Evolutionary conservation across 2,329 filamentous ascomycete genomes (phyloP).

Genomic region (Pyrenophora tritici-repentis): DNA sequence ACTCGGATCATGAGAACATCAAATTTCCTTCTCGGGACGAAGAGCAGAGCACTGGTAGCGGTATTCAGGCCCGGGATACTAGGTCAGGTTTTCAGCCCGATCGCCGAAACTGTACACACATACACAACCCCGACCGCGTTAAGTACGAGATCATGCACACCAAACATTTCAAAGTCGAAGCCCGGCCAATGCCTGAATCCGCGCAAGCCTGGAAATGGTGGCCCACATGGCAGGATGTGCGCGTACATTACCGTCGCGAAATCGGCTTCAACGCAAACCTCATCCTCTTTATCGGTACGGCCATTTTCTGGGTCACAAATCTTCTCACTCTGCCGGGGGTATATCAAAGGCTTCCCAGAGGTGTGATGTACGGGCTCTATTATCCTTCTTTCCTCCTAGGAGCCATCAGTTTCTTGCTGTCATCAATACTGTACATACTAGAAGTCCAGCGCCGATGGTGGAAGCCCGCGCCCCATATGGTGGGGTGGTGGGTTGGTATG

Average conservation of each 20-base stretch:
- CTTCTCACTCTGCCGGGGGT: background rate
- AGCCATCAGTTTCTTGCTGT: background rate
- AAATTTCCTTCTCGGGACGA: background rate
- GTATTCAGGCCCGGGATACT: too few species aligned
- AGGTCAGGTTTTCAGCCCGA: too few species aligned
- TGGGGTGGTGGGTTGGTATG: background rate
- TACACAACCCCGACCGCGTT: too few species aligned
- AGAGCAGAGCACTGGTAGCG: too few species aligned
- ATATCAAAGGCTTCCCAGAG: too few species aligned
- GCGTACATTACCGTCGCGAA: background rate
- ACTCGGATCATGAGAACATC: background rate
- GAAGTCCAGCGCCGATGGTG: background rate
- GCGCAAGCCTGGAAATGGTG: background rate
- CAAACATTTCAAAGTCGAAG: too few species aligned
- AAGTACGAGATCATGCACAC: too few species aligned
- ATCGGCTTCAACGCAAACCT: background rate
- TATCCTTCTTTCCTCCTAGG: too few species aligned
- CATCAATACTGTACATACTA: background rate
- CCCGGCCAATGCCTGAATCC: background rate
- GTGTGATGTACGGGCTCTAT: too few species aligned
- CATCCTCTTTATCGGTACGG: background rate
- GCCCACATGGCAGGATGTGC: constrained; percentile 1
- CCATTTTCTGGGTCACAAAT: background rate
- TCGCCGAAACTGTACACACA: too few species aligned
- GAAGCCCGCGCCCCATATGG: background rate